These are phyloP conservation scores for Fusarium sp. DNA, from an alignment of 2,329 filamentous ascomycete genomes.

Conservation along the genomic window DNA sequence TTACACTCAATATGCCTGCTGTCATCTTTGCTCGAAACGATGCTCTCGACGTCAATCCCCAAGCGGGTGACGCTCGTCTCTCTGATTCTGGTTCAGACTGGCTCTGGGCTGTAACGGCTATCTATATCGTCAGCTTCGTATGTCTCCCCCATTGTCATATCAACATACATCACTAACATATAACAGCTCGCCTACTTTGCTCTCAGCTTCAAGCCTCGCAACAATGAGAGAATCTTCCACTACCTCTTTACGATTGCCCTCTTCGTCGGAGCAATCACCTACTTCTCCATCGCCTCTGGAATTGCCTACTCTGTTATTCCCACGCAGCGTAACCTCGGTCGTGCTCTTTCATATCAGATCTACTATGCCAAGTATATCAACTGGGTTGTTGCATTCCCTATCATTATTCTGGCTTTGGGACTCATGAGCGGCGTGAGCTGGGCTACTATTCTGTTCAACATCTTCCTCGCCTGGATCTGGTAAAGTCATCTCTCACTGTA, in stretches of 20 bases:
- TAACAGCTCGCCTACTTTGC: conserved; percentile 55
- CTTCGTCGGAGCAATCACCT: conserved; percentile 61
- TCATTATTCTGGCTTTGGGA: conserved; percentile 59
- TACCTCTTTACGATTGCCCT: conserved; percentile 64
- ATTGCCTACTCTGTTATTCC: conserved; percentile 58
- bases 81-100: conserved; percentile 63
- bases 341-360: conserved; percentile 58
- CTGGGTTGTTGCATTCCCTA: conserved; percentile 65
- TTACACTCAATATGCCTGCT: conserved; percentile 46
- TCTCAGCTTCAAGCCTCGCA: conserved; percentile 56
- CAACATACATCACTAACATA: conserved; percentile 21
- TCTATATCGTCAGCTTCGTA: conserved; percentile 62
- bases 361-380: conserved; percentile 68
- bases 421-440: conserved; percentile 65
- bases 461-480: conserved; percentile 64
- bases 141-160: conserved; percentile 27
- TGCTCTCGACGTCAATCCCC: conserved; percentile 61
- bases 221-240: conserved; percentile 67
- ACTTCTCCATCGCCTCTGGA: conserved; percentile 65
- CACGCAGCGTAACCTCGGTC: conserved; percentile 43
- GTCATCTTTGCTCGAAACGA: conserved; percentile 55
- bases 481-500: conserved; percentile 3
- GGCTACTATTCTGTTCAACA: conserved; percentile 65
- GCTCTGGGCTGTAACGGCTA: conserved; percentile 65
- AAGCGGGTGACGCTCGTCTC: conserved; percentile 54